phyloP scores from a whole-genome alignment of 345 rosid genomes.

The Citrus trifoliata region DNA sequence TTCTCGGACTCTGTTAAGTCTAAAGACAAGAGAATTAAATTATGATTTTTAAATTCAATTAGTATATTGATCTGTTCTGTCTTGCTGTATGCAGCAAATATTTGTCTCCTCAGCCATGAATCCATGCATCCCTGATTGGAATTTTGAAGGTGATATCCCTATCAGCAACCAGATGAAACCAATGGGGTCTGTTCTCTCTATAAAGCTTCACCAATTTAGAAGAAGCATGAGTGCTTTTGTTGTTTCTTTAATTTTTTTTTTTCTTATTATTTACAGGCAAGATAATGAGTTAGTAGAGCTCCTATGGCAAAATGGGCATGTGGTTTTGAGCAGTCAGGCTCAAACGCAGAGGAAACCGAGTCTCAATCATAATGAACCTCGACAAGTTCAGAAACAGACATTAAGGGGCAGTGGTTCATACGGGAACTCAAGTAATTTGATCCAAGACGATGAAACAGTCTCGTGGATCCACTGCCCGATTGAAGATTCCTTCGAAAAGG shows the following conservation, averaged over 20 bases:
- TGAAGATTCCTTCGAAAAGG: constrained; percentile 55
- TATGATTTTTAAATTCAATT: not conserved
- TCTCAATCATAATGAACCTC: constrained; percentile 17
- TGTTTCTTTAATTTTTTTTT: not conserved
- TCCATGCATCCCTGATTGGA: constrained; percentile 53
- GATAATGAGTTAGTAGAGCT: constrained; percentile 64
- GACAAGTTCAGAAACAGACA: constrained; percentile 22
- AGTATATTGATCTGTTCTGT: not conserved
- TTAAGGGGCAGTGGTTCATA: constrained; percentile 19
- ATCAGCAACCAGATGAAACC: constrained; percentile 34
- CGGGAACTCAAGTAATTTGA: constrained; percentile 34
- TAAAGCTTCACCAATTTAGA: not conserved
- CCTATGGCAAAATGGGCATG: constrained; percentile 63
- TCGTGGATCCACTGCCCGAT: constrained; percentile 63
- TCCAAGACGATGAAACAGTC: constrained; percentile 56
- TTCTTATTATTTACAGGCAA: constrained; percentile 31
- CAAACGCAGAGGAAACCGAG: constrained; percentile 45
- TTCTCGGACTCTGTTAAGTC: not conserved
- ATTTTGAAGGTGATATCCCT: constrained; percentile 44
- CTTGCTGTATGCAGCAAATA: constrained; percentile 15
- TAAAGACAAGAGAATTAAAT: not conserved
- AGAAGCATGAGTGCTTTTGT: not conserved
- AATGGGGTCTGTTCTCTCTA: constrained; percentile 33
- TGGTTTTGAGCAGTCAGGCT: constrained; percentile 60
- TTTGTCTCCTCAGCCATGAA: constrained; percentile 45